These are phyloP conservation scores for Microdochium nivale DNA, from an alignment of 2,329 filamentous ascomycete species.

Conservation along the genomic window DNA sequence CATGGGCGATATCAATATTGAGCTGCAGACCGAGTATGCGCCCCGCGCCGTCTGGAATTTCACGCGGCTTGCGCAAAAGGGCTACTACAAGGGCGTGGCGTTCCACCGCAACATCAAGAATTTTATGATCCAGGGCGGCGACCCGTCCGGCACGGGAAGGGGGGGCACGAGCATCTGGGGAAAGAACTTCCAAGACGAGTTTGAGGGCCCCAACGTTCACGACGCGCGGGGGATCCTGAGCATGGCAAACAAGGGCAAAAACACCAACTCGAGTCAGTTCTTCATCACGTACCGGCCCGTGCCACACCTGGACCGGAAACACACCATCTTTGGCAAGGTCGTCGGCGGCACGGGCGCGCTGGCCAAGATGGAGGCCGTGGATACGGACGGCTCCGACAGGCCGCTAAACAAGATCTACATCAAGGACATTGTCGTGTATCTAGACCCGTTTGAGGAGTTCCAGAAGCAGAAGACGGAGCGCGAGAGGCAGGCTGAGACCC, in stretches of 20 bases:
- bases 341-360: slow-evolving; percentile 69
- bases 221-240: slow-evolving; percentile 70
- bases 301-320: slow-evolving; percentile 85
- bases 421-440: slow-evolving; percentile 73
- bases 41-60: slow-evolving; percentile 98
- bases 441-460: slow-evolving; percentile 95
- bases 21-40: slow-evolving; percentile 83
- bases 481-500: slow-evolving; percentile 47
- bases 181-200: slow-evolving; percentile 88
- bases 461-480: slow-evolving; percentile 61
- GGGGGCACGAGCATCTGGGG: slow-evolving; percentile 91
- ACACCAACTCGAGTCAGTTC: slow-evolving; percentile 91
- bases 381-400: slow-evolving; percentile 65
- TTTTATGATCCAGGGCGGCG: slow-evolving; percentile 97
- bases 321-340: slow-evolving; percentile 90
- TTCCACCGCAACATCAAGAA: slow-evolving; percentile 93
- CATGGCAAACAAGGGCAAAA: slow-evolving; percentile 99
- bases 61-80: slow-evolving; percentile 74
- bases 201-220: slow-evolving; percentile 83
- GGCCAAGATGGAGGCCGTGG: slow-evolving; percentile 65
- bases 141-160: slow-evolving; percentile 83
- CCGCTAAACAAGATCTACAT: slow-evolving; percentile 75
- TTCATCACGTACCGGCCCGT: slow-evolving; percentile 86
- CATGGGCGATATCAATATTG: slow-evolving; percentile 75
- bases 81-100: slow-evolving; percentile 75